Base-by-base conservation (phyloP, 2,329 filamentous ascomycete species). In the Trichoderma cornu-damae region DNA sequence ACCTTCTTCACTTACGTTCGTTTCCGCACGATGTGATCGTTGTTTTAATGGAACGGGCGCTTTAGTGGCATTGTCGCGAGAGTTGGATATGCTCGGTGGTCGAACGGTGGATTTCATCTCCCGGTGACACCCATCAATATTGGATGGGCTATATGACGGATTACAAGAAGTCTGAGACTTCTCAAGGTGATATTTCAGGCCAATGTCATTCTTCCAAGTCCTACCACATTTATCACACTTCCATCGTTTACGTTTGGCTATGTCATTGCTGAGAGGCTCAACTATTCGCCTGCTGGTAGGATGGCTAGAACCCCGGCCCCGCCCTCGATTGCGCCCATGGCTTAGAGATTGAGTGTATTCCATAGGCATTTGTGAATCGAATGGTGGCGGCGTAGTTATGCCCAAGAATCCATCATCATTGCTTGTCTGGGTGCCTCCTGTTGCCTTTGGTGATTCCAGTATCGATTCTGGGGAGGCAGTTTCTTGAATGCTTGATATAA, bases 171-270 rank as follows among this genome's bases (percentile, higher is more conserved):
- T 78, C 59, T 72, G 72, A 1, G 81, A 79, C 62, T 83, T 84
- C 32, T 77, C 77, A 12, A 79, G 68, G 60, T 85, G 82, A 63
- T 85, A 85, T 50, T 82, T 80, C 14, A 84, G 70, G 0, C 82
- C 82, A 44, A 81, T 71, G 32, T 79, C 73, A 51, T 84, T 84
- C 66, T 83, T 83, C 80, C 81, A 85, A 9, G 68, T 70, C 3
- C 75, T 76, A 8, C 76, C 76, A 59, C 82, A 85, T 42, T 75
- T 79, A 8, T 80, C 75, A 60, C 82, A 85, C 18, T 68, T 71
- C 63, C 71, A 82, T 1, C 69, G 62, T 26, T 70, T 69, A 14
- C 61, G 57, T 32, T 44, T 58, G n/a, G 64, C 48, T 4, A 43
- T 30, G 9, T 50, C 34, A 12, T 34, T 61, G 56, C 8, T 60